phyloP scores from a whole-genome alignment of 768 basidiomycete species.

The Filobasidium floriforme region DNA sequence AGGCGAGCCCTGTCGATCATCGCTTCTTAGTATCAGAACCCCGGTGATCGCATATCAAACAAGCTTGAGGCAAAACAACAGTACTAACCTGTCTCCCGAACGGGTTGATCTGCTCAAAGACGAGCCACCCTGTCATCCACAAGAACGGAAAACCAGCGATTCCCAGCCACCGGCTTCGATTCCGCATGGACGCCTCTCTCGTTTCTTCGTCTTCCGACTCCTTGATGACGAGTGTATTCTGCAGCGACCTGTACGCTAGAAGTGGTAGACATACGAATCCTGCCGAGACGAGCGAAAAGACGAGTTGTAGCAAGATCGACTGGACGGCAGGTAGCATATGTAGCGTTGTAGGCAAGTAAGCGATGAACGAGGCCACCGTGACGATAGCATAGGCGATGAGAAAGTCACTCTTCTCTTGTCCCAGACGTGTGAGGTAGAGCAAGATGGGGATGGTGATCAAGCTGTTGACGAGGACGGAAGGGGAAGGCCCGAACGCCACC shows the following conservation, averaged over 20 bases:
- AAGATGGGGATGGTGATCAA: background rate
- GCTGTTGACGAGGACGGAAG: background rate
- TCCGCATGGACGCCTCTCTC: background rate
- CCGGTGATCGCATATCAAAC: too few relatives aligned
- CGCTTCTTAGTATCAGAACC: too few relatives aligned
- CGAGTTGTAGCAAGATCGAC: background rate
- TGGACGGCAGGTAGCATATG: background rate
- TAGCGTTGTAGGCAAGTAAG: background rate
- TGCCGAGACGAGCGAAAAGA: background rate
- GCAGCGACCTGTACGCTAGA: background rate
- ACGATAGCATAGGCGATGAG: background rate
- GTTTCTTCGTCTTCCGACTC: background rate
- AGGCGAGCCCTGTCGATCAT: background rate
- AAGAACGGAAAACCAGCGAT: background rate
- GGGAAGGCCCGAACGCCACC: background rate
- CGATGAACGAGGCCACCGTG: background rate
- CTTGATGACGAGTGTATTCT: background rate
- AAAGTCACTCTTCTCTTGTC: background rate
- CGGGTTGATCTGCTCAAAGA: conserved; percentile 5
- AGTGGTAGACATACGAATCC: background rate
- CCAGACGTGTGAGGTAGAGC: background rate
- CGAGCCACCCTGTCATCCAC: background rate
- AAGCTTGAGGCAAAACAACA: too few relatives aligned
- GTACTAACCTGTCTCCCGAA: background rate
- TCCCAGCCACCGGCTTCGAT: background rate